Conservation (phyloP, 176 grass and related monocot species). For the Ensete ventricosum region DNA sequence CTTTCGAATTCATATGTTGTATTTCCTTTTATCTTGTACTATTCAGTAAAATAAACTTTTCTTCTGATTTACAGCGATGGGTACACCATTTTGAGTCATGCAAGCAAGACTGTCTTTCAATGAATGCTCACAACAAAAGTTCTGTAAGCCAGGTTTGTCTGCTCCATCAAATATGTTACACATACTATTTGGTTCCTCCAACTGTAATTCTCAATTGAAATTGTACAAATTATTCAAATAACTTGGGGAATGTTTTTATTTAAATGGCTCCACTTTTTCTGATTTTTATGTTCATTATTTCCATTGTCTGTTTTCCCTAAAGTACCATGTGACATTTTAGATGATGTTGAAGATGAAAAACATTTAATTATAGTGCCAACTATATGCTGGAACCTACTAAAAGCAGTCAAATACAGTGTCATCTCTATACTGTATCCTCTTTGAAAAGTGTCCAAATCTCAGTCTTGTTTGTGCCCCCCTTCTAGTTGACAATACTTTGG, state of each 20-base stretch:
- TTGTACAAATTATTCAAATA: not conserved
- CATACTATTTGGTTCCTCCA: not conserved
- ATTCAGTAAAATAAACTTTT: slow-evolving; percentile 1
- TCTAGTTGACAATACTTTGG: too few relatives aligned
- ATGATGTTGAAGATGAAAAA: too few relatives aligned
- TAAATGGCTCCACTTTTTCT: not conserved
- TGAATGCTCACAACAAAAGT: slow-evolving; percentile 78
- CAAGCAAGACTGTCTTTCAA: slow-evolving; percentile 77
- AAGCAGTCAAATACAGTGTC: too few relatives aligned
- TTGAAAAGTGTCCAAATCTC: too few relatives aligned
- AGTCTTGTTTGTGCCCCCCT: too few relatives aligned
- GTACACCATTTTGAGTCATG: slow-evolving; percentile 54
- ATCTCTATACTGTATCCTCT: too few relatives aligned
- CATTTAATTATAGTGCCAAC: too few relatives aligned
- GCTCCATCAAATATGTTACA: not conserved
- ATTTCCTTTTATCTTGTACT: slow-evolving; percentile 1
- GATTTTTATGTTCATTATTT: not conserved
- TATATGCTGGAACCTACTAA: too few relatives aligned
- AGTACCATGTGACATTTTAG: too few relatives aligned
- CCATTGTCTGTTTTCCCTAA: too few relatives aligned
- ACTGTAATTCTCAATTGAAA: not conserved
- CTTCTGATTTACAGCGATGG: slow-evolving; percentile 57
- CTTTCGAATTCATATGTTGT: not conserved
- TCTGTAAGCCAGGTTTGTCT: slow-evolving; percentile 79
- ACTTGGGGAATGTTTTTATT: not conserved